Base-by-base conservation (phyloP, 306 rosid genomes). In the Dryas drummondii region DNA sequence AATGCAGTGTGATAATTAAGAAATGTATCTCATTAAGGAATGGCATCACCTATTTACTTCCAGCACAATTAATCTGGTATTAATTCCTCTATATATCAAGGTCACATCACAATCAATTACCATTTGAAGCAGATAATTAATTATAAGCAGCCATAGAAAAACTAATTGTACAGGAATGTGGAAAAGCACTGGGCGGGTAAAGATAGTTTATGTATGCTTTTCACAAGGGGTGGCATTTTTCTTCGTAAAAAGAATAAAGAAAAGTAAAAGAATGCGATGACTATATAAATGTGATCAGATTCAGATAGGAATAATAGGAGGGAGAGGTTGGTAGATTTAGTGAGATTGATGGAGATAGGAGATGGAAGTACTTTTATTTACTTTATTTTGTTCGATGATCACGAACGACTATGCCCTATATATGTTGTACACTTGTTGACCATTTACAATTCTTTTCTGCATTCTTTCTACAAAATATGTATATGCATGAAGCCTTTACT, bases 341-440 rank as follows among this genome's bases (percentile, higher is more conserved):
- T 22, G 22, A 22, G 22, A 22, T 22, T 22, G 37, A 32, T 32
- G 37, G 37, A 32, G 37, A 32, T 61, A 17, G 22, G 44, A 67
- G 40, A 66, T 66, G 5, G 54, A 46, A 57, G 2, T 4, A 52
- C 71, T 74, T 72, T 58, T 13, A 32, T 32, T 44, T 9, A 51
- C 86, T 79, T 84, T 84, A 77, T 65, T 32, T 32, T 32, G 37
- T 32, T 32, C 3, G 37, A 32, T 32, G 37, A 32, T 32, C 37
- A 79, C 71, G 41, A 69, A 42, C 74, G 70, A 75, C 81, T 58
- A 75, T 75, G 82, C 56, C 58, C 80, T 68, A 68, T 22, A 22
- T 22, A 0, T 52, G 55, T 48, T 19, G 62, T 46, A n/a, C 26
- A 60, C 88, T 71, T 85, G 82, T 85, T 82, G 86, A 85, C 88